Conservation (phyloP, 2,329 filamentous ascomycete species). For the Alternaria rosae region DNA sequence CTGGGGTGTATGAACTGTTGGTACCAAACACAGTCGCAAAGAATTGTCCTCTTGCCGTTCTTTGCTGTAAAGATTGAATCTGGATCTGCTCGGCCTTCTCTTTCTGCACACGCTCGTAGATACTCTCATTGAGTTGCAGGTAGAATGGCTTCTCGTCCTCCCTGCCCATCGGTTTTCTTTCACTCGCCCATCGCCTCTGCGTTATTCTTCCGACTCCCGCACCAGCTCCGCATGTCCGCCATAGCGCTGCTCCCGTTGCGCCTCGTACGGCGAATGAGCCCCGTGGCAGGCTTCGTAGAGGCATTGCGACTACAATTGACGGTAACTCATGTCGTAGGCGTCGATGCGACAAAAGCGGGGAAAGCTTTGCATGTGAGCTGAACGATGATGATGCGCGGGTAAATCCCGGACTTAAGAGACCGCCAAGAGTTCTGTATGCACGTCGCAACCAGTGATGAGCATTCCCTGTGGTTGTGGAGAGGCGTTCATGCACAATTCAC, state of each 20-base stretch:
- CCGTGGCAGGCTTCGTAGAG: constrained; percentile 36
- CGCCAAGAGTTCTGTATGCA: background rate
- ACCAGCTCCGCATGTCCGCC: constrained; percentile 13
- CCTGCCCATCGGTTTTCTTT: constrained; percentile 23
- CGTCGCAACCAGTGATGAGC: background rate
- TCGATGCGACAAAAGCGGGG: constrained; percentile 17
- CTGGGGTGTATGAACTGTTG: background rate
- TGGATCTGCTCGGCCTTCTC: constrained; percentile 65
- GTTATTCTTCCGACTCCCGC: constrained; percentile 21
- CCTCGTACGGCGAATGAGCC: constrained; percentile 31
- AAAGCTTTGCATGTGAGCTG: constrained; percentile 6
- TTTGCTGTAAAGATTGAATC: constrained; percentile 30
- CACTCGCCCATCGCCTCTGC: constrained; percentile 49
- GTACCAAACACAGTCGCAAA: constrained; percentile 39
- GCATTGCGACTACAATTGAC: constrained; percentile 36
- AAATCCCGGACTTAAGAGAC: constrained; percentile 3
- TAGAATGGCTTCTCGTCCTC: constrained; percentile 61
- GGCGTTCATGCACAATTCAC: constrained; percentile 10
- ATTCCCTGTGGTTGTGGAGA: constrained; percentile 1
- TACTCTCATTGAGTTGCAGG: constrained; percentile 68
- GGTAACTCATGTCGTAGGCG: constrained; percentile 24
- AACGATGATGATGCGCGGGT: constrained; percentile 10
- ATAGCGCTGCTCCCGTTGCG: constrained; percentile 9
- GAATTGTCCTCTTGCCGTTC: constrained; percentile 49
- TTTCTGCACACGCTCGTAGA: constrained; percentile 63